Evolutionary conservation across 768 basidiomycete genomes (phyloP).

Genomic region (Tubosaeta sp.): DNA sequence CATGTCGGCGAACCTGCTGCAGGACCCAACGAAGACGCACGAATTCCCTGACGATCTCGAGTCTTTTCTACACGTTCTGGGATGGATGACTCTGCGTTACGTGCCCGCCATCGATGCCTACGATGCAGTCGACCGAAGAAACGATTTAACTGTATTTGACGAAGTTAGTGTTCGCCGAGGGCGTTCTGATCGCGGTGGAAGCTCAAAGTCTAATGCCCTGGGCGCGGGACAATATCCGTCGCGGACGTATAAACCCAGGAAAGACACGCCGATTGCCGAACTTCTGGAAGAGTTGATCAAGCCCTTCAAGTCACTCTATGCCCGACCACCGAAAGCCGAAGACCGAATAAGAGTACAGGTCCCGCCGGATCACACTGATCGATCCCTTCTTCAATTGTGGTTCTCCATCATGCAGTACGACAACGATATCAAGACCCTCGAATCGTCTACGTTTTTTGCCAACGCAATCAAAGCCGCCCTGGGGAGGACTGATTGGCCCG

Average conservation of each 20-base stretch:
- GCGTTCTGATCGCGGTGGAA: background rate
- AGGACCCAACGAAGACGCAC: slow-evolving; percentile 14
- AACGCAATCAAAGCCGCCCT: background rate
- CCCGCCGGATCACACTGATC: too few species aligned
- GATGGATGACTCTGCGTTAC: background rate
- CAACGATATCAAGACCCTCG: background rate
- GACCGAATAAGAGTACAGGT: background rate
- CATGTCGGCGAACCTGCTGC: slow-evolving; percentile 14
- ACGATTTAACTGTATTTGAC: background rate
- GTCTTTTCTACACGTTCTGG: slow-evolving; percentile 24
- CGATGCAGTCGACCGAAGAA: background rate
- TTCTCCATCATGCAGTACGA: background rate
- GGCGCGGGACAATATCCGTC: background rate
- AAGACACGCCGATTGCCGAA: background rate
- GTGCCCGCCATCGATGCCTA: background rate
- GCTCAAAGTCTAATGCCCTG: background rate
- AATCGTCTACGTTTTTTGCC: background rate
- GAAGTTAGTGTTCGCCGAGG: background rate
- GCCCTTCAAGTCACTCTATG: background rate
- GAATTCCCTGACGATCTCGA: slow-evolving; percentile 30
- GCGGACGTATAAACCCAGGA: background rate
- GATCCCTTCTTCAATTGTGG: too few species aligned
- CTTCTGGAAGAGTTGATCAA: background rate
- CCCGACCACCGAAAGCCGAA: background rate
- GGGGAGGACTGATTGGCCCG: background rate